Evolutionary conservation across 139 green algal genomes (phyloP), one percentile per base, ranked within the genome.

Genomic region (Pycnococcus provasolii): DNA sequence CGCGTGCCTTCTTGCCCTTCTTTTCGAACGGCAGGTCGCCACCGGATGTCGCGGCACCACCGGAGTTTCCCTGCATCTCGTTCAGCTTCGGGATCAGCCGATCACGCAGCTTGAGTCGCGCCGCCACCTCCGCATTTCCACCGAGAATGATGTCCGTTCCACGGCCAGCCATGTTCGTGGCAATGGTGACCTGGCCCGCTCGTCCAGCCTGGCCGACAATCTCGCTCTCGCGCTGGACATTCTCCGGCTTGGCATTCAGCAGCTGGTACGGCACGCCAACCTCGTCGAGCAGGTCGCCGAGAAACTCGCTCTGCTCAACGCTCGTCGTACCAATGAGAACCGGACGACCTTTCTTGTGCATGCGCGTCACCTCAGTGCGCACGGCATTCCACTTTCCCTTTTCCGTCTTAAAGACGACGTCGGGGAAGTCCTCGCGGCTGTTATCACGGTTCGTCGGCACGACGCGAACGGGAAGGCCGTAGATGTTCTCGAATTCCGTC

Each of bases 181-280:
- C 88, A 44, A 98, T 95, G 42, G 91, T 99, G 2, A 97, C 92
- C 1, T 84, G 82, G 43, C 84, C 81, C 57, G 67, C 79, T 26
- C 90, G 85, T 1, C 91, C 90, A 41, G 65, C 77, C 77, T 95
- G 88, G 7, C 91, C 93, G 42, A 99, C 88, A 65, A 97, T 96
- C 82, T 99, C 91, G 54, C 71, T 82, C 83, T 99, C 93, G 2
- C 87, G 73, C 84, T 97, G 89, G 58, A 97, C 93, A 62, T 96
- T 97, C 81, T 99, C 91, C 1, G 93, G 93, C 80, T 97, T 97
- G 58, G 93, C 93, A 74, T 99, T 99, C 65, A 99, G 80, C 51
- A 99, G 79, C 84, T 96, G 75, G 53, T 71, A 53, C 2, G 53
- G 42, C 3, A 68, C 45, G 2, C 62, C 62, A 39, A 79, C 79